phyloP scores from a whole-genome alignment of 805 yeast species.

The Hanseniaspora vineae region DNA sequence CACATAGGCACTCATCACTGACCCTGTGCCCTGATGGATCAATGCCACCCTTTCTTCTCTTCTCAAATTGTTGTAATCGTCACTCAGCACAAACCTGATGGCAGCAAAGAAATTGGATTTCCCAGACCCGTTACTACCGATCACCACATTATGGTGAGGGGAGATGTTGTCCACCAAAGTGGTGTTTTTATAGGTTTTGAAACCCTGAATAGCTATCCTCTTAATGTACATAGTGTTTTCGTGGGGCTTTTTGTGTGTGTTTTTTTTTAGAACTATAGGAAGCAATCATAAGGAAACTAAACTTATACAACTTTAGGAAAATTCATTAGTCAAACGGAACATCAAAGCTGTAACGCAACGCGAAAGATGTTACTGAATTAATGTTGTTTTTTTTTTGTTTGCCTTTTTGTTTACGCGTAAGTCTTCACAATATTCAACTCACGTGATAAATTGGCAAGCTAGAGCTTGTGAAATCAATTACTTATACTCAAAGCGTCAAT shows the following conservation, averaged over 20 bases:
- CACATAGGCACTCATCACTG: slow-evolving; percentile 85
- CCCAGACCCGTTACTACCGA: slow-evolving; percentile 94
- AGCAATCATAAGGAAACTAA: too few relatives aligned
- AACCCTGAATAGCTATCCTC: slow-evolving; percentile 72
- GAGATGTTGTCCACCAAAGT: slow-evolving; percentile 67
- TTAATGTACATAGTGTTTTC: slow-evolving; percentile 26
- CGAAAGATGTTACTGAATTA: too few relatives aligned
- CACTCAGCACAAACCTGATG: slow-evolving; percentile 80
- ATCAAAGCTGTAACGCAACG: too few relatives aligned
- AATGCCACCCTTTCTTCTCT: slow-evolving; percentile 78
- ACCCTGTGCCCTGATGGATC: slow-evolving; percentile 82
- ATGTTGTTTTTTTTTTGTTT: too few relatives aligned
- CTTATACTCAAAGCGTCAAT: too few relatives aligned
- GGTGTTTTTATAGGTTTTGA: slow-evolving; percentile 80
- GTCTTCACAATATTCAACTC: too few relatives aligned
- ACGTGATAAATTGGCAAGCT: too few relatives aligned
- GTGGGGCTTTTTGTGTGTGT: background rate
- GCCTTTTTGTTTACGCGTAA: too few relatives aligned
- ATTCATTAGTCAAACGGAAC: too few relatives aligned
- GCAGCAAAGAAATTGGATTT: slow-evolving; percentile 94
- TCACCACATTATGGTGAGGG: slow-evolving; percentile 73
- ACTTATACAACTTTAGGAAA: too few relatives aligned
- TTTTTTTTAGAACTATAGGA: background rate
- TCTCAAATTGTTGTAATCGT: slow-evolving; percentile 73
- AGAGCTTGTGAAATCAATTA: too few relatives aligned